These are phyloP conservation scores for Penicillium pulvis DNA, from an alignment of 495 filamentous ascomycete species.

Conservation along the genomic window DNA sequence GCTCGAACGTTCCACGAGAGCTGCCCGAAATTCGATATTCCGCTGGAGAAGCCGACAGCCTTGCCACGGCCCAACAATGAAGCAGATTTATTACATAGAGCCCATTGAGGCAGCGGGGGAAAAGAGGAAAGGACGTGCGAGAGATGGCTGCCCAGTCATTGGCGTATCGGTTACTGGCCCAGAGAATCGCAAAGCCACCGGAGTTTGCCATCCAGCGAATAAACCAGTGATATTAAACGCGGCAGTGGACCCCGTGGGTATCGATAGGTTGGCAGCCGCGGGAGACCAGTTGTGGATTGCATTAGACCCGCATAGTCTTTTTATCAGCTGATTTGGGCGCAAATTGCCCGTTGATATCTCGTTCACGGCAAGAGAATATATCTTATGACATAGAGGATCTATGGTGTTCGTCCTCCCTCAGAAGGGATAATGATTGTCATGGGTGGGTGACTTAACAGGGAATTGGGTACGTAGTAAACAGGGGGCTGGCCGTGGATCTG, in stretches of 20 bases:
- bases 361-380: not conserved
- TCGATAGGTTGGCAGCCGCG: constrained; percentile 21
- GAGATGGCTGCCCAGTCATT: constrained; percentile 1
- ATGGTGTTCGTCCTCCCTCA: not conserved
- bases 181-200: not conserved
- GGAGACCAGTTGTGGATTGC: constrained; percentile 23
- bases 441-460: not conserved
- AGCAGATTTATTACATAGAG: constrained; percentile 1
- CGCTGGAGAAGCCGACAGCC: not conserved
- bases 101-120: not conserved
- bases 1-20: not conserved
- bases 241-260: constrained; percentile 4
- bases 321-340: constrained; percentile 38
- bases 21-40: not conserved
- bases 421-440: not conserved
- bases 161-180: constrained; percentile 3
- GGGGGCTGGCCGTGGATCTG: not conserved
- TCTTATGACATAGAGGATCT: not conserved
- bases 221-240: constrained; percentile 14
- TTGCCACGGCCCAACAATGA: not conserved
- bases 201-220: constrained; percentile 11
- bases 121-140: constrained; percentile 11
- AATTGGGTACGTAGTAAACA: not conserved
- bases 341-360: not conserved
- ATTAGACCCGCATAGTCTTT: constrained; percentile 38